phyloP scores from a whole-genome alignment of 176 grass and related monocot species.

The Oryza coarctata region DNA sequence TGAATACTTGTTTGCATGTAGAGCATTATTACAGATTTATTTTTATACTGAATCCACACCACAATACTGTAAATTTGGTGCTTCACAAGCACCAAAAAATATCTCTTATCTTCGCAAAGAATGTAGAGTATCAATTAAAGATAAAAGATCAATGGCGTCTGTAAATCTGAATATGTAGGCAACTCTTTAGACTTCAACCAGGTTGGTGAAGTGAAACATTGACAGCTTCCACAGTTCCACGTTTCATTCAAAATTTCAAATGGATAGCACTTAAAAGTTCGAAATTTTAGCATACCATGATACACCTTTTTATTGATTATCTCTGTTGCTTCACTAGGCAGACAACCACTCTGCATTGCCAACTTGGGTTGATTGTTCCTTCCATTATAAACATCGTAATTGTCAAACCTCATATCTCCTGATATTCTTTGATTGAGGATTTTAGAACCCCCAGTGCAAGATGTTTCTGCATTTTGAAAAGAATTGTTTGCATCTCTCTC shows the following conservation, averaged over 20 bases:
- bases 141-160: neutral
- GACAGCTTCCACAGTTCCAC: neutral
- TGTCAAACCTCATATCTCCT: conserved; percentile 31
- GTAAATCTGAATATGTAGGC: neutral
- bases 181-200: neutral
- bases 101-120: conserved; percentile 13
- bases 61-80: neutral
- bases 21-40: neutral
- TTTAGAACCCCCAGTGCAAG: conserved; percentile 7
- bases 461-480: conserved; percentile 18
- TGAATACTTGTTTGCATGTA: conserved; percentile 12
- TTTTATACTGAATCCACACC: neutral
- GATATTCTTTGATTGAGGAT: conserved; percentile 11
- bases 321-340: conserved; percentile 8
- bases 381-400: conserved; percentile 20
- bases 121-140: conserved; percentile 5
- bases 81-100: conserved; percentile 8
- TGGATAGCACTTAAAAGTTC: conserved; percentile 1
- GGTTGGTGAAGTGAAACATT: neutral
- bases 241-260: conserved; percentile 17
- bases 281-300: conserved; percentile 42
- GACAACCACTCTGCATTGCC: conserved; percentile 25
- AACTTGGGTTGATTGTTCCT: conserved; percentile 19
- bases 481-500: conserved; percentile 20
- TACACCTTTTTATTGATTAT: conserved; percentile 38